Conservation (phyloP, 176 grass and related monocot species). For the Rhynchospora breviuscula region DNA sequence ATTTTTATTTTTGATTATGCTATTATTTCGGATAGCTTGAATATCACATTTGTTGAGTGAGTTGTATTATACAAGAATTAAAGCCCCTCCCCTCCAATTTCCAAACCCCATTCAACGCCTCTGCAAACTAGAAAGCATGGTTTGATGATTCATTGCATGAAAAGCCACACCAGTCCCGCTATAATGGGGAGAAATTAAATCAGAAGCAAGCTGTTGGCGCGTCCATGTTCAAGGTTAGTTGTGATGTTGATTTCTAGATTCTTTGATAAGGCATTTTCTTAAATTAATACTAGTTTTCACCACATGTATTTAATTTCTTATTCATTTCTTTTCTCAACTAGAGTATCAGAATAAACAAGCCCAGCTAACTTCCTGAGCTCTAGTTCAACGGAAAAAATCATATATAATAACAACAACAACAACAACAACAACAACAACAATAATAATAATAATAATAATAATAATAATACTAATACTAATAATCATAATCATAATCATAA, state of each 20-base stretch:
- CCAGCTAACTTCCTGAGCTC: background rate
- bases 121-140: background rate
- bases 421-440: too few species aligned
- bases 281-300: background rate
- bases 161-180: background rate
- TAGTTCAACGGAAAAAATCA: too few species aligned
- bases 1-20: too few species aligned
- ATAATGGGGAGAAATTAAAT: background rate
- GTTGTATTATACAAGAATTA: too few species aligned
- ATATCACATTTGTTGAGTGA: too few species aligned
- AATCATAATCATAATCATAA: too few species aligned
- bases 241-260: background rate
- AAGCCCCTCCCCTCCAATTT: too few species aligned
- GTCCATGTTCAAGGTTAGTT: background rate
- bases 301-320: background rate
- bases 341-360: background rate
- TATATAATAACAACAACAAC: too few species aligned
- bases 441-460: too few species aligned
- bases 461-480: too few species aligned
- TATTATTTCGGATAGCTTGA: too few species aligned
- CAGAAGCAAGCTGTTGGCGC: background rate
- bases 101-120: too few species aligned
- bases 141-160: background rate
- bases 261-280: background rate
- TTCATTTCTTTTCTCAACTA: background rate